phyloP scores from a whole-genome alignment of 2,329 filamentous ascomycete genomes.

The Emmonsia crescens region DNA sequence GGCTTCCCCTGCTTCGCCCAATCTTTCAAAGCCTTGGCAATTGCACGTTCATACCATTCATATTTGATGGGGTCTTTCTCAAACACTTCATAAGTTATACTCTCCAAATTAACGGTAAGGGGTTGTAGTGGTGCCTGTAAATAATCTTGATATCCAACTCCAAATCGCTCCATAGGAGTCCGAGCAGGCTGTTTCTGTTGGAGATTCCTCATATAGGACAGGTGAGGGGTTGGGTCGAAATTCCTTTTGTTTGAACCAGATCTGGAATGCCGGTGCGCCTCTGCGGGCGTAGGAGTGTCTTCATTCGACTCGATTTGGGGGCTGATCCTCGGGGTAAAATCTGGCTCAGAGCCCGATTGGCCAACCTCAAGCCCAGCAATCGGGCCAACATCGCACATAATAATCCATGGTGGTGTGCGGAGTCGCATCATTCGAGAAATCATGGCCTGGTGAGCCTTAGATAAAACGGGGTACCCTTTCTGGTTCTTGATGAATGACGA shows the following conservation, averaged over 20 bases:
- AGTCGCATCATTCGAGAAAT: slow-evolving; percentile 49
- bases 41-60: slow-evolving; percentile 82
- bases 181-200: slow-evolving; percentile 67
- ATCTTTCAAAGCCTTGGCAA: slow-evolving; percentile 68
- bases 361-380: slow-evolving; percentile 34
- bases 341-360: slow-evolving; percentile 14
- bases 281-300: slow-evolving; percentile 59
- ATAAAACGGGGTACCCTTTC: slow-evolving; percentile 48
- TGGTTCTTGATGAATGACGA: slow-evolving; percentile 48
- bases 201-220: slow-evolving; percentile 74
- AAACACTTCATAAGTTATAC: slow-evolving; percentile 95
- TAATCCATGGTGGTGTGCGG: slow-evolving; percentile 47
- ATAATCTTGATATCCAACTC: slow-evolving; percentile 77
- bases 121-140: slow-evolving; percentile 91
- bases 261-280: slow-evolving; percentile 43
- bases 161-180: slow-evolving; percentile 54
- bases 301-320: slow-evolving; percentile 2
- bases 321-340: slow-evolving; percentile 8
- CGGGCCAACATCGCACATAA: slow-evolving; percentile 48
- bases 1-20: slow-evolving; percentile 64
- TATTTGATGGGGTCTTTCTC: slow-evolving; percentile 98
- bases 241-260: slow-evolving; percentile 36
- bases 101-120: slow-evolving; percentile 90
- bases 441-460: slow-evolving; percentile 47
- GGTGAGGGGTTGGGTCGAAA: slow-evolving; percentile 51